Evolutionary conservation across 2,329 filamentous ascomycete species (phyloP).

Genomic region (Colletotrichum agaves): DNA sequence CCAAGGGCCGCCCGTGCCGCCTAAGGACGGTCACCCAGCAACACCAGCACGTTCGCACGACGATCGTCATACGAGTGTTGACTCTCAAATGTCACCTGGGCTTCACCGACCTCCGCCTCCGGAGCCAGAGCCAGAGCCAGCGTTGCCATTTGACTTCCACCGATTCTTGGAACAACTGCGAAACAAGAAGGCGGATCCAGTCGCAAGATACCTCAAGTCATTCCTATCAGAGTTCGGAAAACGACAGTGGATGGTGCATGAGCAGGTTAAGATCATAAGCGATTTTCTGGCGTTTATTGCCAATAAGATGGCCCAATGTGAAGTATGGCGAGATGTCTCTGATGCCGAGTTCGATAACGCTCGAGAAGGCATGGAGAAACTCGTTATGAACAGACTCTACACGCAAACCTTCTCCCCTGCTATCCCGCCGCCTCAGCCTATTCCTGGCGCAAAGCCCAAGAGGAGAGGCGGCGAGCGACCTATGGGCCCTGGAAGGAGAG

Average conservation of each 20-base stretch:
- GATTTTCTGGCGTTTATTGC: conserved; percentile 97
- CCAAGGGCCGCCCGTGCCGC: conserved; percentile 66
- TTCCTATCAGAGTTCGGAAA: conserved; percentile 96
- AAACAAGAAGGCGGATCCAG: conserved; percentile 97
- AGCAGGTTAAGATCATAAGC: conserved; percentile 98
- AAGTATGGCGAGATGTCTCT: conserved; percentile 95
- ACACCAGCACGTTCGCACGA: conserved; percentile 51
- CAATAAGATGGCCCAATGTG: conserved; percentile 97
- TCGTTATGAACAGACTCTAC: conserved; percentile 98
- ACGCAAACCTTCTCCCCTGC: conserved; percentile 95
- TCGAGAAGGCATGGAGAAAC: conserved; percentile 98
- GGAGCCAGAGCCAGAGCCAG: conserved; percentile 81
- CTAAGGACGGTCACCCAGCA: conserved; percentile 65
- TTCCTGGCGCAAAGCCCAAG: conserved; percentile 75
- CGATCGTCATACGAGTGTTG: conserved; percentile 47
- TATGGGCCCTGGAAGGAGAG: conserved; percentile 84
- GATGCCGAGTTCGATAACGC: conserved; percentile 99
- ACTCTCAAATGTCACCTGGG: conserved; percentile 58
- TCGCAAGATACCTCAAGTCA: conserved; percentile 93
- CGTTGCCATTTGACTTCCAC: conserved; percentile 95
- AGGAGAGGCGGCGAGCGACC: conserved; percentile 74
- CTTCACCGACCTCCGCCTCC: conserved; percentile 74
- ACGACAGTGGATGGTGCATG: conserved; percentile 99
- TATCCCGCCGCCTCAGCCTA: conserved; percentile 82
- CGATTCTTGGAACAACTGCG: conserved; percentile 95